A percentile compares a stretch with the other conserved stretches of the same genome.
phyloP scores from a whole-genome alignment of 352 stramenopile genomes.

The Globisporangium acanthophoron region DNA sequence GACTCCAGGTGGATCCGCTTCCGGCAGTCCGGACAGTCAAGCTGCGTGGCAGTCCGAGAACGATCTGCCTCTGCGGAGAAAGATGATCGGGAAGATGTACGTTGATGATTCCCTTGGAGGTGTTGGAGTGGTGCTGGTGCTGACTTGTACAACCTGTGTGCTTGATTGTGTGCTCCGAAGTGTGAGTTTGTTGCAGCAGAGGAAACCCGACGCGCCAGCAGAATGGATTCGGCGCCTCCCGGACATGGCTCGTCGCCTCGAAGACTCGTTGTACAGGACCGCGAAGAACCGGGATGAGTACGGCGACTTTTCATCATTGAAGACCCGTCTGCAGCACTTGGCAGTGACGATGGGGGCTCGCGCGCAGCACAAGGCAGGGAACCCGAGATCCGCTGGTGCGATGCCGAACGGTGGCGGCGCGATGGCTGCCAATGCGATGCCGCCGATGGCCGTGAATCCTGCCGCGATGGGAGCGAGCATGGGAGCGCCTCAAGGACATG shows the following conservation, averaged over 20 bases:
- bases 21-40: constrained; percentile 37
- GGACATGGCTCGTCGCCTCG: constrained; percentile 97
- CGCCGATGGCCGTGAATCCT: constrained; percentile 47
- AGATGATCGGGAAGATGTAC: constrained; percentile 92
- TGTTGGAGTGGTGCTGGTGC: background rate
- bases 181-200: constrained; percentile 94
- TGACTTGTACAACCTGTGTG: background rate
- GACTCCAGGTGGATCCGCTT: constrained; percentile 29
- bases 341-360: constrained; percentile 88
- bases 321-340: constrained; percentile 95
- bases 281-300: constrained; percentile 94
- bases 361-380: constrained; percentile 72
- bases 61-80: constrained; percentile 75
- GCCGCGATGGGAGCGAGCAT: constrained; percentile 36
- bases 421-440: constrained; percentile 27
- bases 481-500: constrained; percentile 43
- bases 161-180: constrained; percentile 18
- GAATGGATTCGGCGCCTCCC: constrained; percentile 97
- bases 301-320: constrained; percentile 94
- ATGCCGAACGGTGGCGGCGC: constrained; percentile 33
- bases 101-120: constrained; percentile 7
- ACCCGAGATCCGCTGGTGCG: constrained; percentile 28
- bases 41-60: constrained; percentile 86
- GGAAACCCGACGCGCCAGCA: constrained; percentile 94
- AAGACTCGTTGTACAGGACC: constrained; percentile 96